A percentile compares a stretch with the other conserved stretches of the same genome.
Conservation (phyloP, 306 rosid species). For the Cucurbita pepo region DNA sequence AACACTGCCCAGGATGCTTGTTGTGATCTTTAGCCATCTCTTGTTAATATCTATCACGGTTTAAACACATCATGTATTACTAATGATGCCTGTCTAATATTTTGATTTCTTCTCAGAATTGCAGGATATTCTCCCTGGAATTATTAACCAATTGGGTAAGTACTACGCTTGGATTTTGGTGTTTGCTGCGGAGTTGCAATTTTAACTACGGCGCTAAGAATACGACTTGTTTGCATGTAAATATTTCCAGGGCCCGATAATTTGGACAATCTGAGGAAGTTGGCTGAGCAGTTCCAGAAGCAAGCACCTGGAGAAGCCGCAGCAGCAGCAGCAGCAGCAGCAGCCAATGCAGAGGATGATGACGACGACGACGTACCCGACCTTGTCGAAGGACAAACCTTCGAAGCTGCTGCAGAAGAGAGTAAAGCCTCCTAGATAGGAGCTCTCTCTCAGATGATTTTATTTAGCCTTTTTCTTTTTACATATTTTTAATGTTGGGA, state of each 20-base stretch:
- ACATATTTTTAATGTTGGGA: background rate
- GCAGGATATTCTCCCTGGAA: conserved; percentile 93
- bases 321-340: conserved; percentile 17
- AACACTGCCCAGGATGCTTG: background rate
- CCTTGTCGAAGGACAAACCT: conserved; percentile 75
- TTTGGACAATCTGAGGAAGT: conserved; percentile 80
- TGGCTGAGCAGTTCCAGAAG: conserved; percentile 82
- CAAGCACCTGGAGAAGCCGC: conserved; percentile 50
- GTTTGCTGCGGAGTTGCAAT: background rate
- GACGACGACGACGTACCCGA: conserved; percentile 72
- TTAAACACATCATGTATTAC: background rate
- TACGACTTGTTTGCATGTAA: background rate
- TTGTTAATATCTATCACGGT: background rate
- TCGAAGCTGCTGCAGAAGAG: conserved; percentile 83
- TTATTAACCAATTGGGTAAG: conserved; percentile 81
- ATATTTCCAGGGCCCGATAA: conserved; percentile 73
- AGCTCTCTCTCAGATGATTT: background rate
- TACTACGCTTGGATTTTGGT: background rate
- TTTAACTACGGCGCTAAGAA: no score
- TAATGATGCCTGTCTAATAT: background rate
- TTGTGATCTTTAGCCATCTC: background rate
- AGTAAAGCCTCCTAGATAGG: conserved; percentile 26
- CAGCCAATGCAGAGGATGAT: conserved; percentile 30
- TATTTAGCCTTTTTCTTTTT: background rate
- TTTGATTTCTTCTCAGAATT: conserved; percentile 39